Base-by-base conservation (phyloP, 352 stramenopile species). In the Phytophthora chlamydospora region DNA sequence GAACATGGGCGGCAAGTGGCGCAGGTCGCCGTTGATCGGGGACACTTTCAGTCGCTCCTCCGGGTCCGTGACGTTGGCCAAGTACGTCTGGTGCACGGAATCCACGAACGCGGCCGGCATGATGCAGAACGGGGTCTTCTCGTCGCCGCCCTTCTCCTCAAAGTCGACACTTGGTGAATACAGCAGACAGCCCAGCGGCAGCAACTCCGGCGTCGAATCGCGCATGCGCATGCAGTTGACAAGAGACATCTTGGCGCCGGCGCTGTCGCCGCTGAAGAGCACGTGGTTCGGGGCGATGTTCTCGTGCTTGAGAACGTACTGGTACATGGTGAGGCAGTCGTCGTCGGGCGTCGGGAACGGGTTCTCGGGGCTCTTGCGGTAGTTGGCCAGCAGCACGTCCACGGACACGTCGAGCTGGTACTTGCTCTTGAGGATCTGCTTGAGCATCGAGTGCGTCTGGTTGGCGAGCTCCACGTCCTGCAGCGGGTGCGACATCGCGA, bases 351-450 rank as follows among this genome's bases (percentile, higher is more conserved):
- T 39, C 10, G 75, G 75, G 56, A 60, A 83, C 29, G 53, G 42
- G 43, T 66, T 47, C 29, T 76, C 58, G 2, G 71, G 68, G 17
- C 59, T 60, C 62, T 83, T 83, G 49, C 68, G 75, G 62, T 80
- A 83, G 21, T 24, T 24, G 21, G 21, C 21, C 21, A 24, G 21
- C 21, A 24, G 21, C 21, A 24, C 21, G 21, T 80, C 60, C 12
- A 80, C 66, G 1, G 38, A n/a, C 7, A 65, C 54, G 42, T 41
- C 32, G 45, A 59, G 19, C 39, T 32, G 33, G 35, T 55, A 49
- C 35, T 40, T 36, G 29, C 50, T 31, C 19, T n/a, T 16, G 40
- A 66, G 62, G 29, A 44, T 50, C 46, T 61, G 33, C 36, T 46
- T 43, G 21, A 61, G 45, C 56, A 61, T 52, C 17, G 36, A 33